Base-by-base conservation (phyloP, 129 eudicot species). In the Artemisia annua region DNA sequence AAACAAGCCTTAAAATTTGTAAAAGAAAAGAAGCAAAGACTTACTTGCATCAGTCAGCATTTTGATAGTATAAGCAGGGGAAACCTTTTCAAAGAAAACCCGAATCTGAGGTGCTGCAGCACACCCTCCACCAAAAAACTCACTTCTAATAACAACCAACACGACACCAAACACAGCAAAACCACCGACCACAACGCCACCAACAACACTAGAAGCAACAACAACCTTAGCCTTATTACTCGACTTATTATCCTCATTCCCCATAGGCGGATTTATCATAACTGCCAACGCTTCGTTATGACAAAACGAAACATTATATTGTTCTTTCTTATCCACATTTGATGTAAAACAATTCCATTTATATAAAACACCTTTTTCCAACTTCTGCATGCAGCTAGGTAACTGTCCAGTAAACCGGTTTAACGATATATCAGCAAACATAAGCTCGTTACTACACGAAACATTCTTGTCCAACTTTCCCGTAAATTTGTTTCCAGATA, bases 221-320 rank as follows among this genome's bases (percentile, higher is more conserved):
- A 85, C 95, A 5, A 75, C 79, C 63, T 77, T 91, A 48, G 15
- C 77, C 64, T 78, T 78, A 3, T 58, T 62, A 18, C 43, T 78
- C 74, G 79, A 55, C 53, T 20, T 8, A 73, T n/a, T 79, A 75
- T 67, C 55, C 64, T 70, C 60, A 48, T 35, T 18, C 9, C 70
- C 67, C 20, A 4, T 15, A 46, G 70, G 82, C 60, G 97, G 95
- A 11, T 69, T 56, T 32, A 91, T 80, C 67, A 78, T 83, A 55
- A 91, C 97, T 50, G 97, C 97, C 64, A 91, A 59, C 28, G 97
- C 95, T 60, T 85, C 97, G 54, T 68, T 87, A 19, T 73, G 85
- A 50, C 97, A 91, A 67, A 77, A 85, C 11, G 86, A 55, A 22
- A 48, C 71, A 10, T 87, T 85, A 69, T 67, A 73, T 30, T 84